Conservation (phyloP, 352 stramenopile species). For the Halophytophthora batemanensis region DNA sequence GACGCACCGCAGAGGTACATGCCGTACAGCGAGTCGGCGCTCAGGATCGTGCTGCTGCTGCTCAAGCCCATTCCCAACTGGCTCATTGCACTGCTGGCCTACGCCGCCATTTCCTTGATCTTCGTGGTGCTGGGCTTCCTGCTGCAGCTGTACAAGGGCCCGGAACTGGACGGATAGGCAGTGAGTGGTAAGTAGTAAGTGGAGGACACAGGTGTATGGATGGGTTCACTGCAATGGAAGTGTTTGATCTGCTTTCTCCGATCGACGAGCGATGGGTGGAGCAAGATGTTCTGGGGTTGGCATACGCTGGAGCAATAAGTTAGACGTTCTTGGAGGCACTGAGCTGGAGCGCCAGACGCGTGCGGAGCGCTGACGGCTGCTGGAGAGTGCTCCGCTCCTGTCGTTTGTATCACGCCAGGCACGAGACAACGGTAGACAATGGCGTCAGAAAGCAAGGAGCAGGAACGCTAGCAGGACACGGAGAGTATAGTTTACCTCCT, state of each 20-base stretch:
- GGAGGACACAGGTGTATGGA: too few species aligned
- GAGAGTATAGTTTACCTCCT: conserved; percentile 27
- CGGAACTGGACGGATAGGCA: not conserved
- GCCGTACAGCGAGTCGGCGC: conserved; percentile 40
- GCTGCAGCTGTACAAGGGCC: conserved; percentile 19
- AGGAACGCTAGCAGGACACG: not conserved
- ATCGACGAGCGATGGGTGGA: conserved; percentile 22
- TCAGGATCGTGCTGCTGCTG: conserved; percentile 21
- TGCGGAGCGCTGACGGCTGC: conserved; percentile 36
- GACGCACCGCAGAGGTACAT: conserved; percentile 62
- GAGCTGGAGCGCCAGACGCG: conserved; percentile 40
- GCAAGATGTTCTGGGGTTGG: too few species aligned
- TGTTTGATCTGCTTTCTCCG: conserved; percentile 1
- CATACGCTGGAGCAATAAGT: conserved; percentile 7
- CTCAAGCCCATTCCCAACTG: conserved; percentile 36
- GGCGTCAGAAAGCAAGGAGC: not conserved
- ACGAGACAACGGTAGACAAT: not conserved
- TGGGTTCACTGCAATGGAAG: too few species aligned
- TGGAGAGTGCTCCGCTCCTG: conserved; percentile 22
- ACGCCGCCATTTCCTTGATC: conserved; percentile 23
- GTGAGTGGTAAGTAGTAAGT: too few species aligned
- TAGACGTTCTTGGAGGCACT: conserved; percentile 39
- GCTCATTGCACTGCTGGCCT: conserved; percentile 29
- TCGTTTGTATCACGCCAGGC: not conserved
- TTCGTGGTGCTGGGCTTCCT: conserved; percentile 25